Evolutionary conservation across 2,329 filamentous ascomycete species (phyloP).

Genomic region (Colletotrichum sojae): DNA sequence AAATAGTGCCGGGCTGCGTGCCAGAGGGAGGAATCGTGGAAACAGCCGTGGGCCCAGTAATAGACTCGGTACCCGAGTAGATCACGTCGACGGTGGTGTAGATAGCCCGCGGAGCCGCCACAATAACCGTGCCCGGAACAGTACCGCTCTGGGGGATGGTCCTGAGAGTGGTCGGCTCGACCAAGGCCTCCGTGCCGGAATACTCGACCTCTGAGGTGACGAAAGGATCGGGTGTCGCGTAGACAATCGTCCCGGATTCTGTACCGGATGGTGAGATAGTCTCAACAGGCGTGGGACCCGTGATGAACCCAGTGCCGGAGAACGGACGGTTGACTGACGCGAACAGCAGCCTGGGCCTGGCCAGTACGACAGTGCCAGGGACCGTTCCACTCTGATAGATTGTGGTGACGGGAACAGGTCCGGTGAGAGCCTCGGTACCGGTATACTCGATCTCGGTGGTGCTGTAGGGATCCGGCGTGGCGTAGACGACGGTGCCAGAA

Average conservation of each 20-base stretch:
- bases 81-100: neutral
- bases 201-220: neutral
- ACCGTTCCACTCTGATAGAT: constrained; percentile 12
- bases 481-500: constrained; percentile 32
- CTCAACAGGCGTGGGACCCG: neutral
- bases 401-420: constrained; percentile 18
- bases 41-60: constrained; percentile 3
- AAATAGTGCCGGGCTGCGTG: constrained; percentile 27
- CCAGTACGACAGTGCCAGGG: constrained; percentile 35
- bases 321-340: neutral
- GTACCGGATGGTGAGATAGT: constrained; percentile 21
- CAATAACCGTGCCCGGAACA: neutral
- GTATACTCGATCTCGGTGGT: constrained; percentile 25
- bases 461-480: constrained; percentile 22
- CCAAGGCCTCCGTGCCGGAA: neutral
- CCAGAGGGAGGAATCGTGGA: constrained; percentile 26
- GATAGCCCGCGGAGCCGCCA: neutral
- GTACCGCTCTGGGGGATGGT: constrained; percentile 13
- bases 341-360: neutral
- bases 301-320: constrained; percentile 1
- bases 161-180: neutral
- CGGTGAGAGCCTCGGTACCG: constrained; percentile 1
- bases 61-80: neutral
- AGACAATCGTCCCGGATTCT: neutral
- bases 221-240: constrained; percentile 7